Evolutionary conservation across 2,329 filamentous ascomycete species (phyloP).

Genomic region (Aspergillus viridinutans): DNA sequence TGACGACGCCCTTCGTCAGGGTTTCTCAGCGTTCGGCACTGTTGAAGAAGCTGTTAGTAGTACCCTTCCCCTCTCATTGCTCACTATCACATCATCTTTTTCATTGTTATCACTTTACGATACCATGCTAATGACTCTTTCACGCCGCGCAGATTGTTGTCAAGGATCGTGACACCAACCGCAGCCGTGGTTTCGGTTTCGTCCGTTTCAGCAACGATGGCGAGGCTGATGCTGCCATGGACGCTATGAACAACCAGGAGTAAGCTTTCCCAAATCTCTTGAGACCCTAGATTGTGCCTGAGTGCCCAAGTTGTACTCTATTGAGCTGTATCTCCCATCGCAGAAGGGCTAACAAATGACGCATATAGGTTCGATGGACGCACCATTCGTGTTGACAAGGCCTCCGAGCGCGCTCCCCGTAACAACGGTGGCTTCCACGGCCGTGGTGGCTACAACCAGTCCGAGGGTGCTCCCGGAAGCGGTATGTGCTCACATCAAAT

Average conservation of each 20-base stretch:
- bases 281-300: background rate
- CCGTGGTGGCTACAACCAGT: slow-evolving; percentile 45
- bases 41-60: slow-evolving; percentile 91
- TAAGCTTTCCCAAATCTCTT: slow-evolving; percentile 46
- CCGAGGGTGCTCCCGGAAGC: slow-evolving; percentile 25
- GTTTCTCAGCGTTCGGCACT: slow-evolving; percentile 86
- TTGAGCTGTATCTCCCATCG: slow-evolving; percentile 12
- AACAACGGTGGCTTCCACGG: slow-evolving; percentile 47
- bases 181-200: slow-evolving; percentile 96
- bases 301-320: background rate
- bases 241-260: slow-evolving; percentile 57
- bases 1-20: slow-evolving; percentile 76
- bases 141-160: slow-evolving; percentile 71
- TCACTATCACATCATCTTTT: slow-evolving; percentile 2
- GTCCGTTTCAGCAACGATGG: slow-evolving; percentile 67
- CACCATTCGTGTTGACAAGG: slow-evolving; percentile 91
- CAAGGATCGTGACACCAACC: slow-evolving; percentile 93
- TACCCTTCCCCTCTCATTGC: slow-evolving; percentile 6
- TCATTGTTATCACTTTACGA: slow-evolving; percentile 1
- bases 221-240: slow-evolving; percentile 42
- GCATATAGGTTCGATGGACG: slow-evolving; percentile 79
- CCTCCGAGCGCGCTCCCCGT: slow-evolving; percentile 70
- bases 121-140: slow-evolving; percentile 3
- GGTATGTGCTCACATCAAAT: slow-evolving; percentile 7
- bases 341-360: slow-evolving; percentile 9